A percentile compares a stretch with the other conserved stretches of the same genome.
Conservation (phyloP, 768 basidiomycete genomes). For the Xerocomellus intermedius region DNA sequence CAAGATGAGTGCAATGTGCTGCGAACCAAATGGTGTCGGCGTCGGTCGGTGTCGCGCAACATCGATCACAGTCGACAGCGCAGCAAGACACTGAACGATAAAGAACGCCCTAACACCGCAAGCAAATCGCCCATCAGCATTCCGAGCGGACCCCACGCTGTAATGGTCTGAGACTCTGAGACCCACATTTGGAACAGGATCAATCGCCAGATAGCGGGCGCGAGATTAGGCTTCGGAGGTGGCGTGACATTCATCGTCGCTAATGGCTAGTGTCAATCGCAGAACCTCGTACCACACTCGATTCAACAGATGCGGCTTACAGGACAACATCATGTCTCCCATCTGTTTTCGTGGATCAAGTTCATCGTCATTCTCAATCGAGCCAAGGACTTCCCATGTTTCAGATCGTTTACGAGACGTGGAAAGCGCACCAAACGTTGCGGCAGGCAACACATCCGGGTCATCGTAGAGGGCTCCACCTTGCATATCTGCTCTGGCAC, state of each 20-base stretch:
- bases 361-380: not conserved
- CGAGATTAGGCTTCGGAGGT: conserved; percentile 25
- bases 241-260: not conserved
- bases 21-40: conserved; percentile 60
- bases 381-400: conserved; percentile 4
- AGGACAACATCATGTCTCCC: conserved; percentile 1
- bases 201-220: conserved; percentile 48
- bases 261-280: conserved; percentile 1
- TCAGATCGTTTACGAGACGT: not conserved
- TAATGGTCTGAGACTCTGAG: not conserved
- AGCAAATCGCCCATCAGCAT: not conserved
- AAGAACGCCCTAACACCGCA: conserved; percentile 45
- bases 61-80: conserved; percentile 53
- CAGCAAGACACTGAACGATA: conserved; percentile 45
- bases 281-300: not conserved
- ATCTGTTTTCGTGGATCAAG: not conserved
- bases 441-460: not conserved
- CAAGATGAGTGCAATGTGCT: conserved; percentile 60
- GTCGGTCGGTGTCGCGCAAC: conserved; percentile 34
- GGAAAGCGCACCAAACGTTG: not conserved
- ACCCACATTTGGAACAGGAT: conserved; percentile 54
- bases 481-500: not conserved
- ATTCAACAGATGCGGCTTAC: conserved; percentile 5
- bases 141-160: not conserved
- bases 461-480: not conserved